phyloP scores from a whole-genome alignment of 192 early-diverging fungal genomes.

The Linnemannia hyalina region DNA sequence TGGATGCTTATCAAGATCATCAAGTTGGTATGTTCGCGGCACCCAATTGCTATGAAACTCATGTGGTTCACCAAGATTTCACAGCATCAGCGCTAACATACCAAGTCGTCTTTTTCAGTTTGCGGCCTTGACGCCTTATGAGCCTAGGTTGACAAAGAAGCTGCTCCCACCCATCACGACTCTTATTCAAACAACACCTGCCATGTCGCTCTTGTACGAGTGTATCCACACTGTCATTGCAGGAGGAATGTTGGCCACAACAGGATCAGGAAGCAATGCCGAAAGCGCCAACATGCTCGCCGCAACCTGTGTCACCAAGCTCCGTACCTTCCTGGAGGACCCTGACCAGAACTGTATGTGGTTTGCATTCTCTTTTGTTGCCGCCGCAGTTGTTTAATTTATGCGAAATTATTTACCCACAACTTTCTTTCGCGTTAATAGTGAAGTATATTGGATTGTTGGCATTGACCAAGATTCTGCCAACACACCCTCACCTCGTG shows the following conservation, averaged over 20 bases:
- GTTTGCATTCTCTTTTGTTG: not conserved
- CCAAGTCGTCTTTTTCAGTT: conserved; percentile 67
- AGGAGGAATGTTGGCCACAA: conserved; percentile 86
- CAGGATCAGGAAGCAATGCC: conserved; percentile 59
- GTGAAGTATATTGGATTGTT: conserved; percentile 94
- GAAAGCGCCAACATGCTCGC: conserved; percentile 74
- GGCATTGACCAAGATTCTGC: conserved; percentile 86
- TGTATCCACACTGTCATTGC: conserved; percentile 94
- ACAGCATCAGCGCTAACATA: not conserved
- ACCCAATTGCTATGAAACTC: not conserved
- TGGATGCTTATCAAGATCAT: conserved; percentile 99
- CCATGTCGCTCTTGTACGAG: conserved; percentile 98
- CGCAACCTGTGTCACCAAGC: conserved; percentile 84
- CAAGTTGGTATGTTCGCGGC: conserved; percentile 79
- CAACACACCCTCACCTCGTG: conserved; percentile 87
- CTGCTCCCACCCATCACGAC: conserved; percentile 85
- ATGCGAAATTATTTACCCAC: not conserved
- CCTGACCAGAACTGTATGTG: conserved; percentile 91
- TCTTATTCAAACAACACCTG: conserved; percentile 88
- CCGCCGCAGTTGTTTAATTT: not conserved
- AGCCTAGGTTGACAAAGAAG: conserved; percentile 94
- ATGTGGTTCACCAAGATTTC: not conserved
- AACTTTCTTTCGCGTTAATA: conserved; percentile 30
- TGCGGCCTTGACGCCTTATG: conserved; percentile 89
- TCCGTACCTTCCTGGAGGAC: conserved; percentile 86